Evolutionary conservation across 768 basidiomycete genomes (phyloP), one percentile per base, ranked within the genome.

Genomic region (Termitomyces sp.): DNA sequence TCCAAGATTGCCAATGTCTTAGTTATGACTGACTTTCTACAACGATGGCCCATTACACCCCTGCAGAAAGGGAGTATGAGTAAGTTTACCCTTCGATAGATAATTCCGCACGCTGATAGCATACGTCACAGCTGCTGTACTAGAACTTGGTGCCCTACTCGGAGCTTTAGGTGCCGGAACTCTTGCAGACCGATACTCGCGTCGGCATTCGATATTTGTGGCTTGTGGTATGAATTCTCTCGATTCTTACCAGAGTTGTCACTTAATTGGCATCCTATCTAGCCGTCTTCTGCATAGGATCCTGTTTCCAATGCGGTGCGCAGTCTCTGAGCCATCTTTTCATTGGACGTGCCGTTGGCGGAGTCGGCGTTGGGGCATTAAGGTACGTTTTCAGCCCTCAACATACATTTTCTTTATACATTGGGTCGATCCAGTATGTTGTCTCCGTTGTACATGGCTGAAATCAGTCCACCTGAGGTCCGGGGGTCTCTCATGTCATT

Each of bases 371-470:
- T n/a, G 92, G 92, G 12, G 85, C 86, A 5, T 70, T 89, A 52
- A 87, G 86, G 88, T 87, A 60, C 42, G 70, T 55, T 62, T 57
- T 40, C 57, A 63, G 17, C 8, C 43, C 34, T 50, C n/a, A 48
- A 12, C 14, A 37, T 17, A 15, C 9, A 11, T 17, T n/a, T 5
- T 11, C 9, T 59, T 10, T 5, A 7, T 15, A 36, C 48, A 59
- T 49, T 14, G n/a, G 36, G 3, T 20, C 14, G 6, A 59, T 36
- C 3, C 55, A 91, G 91, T 68, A 91, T 88, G 84, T 76, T 92
- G n/a, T 85, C 85, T 0, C 89, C 90, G 0, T 75, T 92, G 29
- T 93, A 92, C 72, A 91, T 92, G 80, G 86, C 91, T 1, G 91
- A 94, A 73, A 94, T 94, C 56, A 88, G 88, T 63, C 83, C 91